phyloP scores from a whole-genome alignment of 345 rosid species.

The Luvunga scandens region DNA sequence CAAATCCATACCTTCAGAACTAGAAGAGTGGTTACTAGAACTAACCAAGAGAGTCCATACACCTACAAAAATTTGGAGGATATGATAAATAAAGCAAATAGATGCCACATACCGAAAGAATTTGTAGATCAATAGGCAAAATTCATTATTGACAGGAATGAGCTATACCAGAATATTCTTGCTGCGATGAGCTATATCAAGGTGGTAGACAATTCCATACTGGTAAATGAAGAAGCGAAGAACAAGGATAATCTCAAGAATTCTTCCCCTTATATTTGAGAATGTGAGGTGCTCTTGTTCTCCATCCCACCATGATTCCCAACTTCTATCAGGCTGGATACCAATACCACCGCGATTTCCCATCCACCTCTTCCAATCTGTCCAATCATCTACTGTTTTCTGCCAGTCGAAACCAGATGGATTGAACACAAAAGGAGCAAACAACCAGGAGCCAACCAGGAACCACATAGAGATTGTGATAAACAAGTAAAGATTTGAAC shows the following conservation, averaged over 20 bases:
- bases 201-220: slow-evolving; percentile 96
- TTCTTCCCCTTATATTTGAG: slow-evolving; percentile 64
- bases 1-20: slow-evolving; percentile 67
- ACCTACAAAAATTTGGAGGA: slow-evolving; percentile 41
- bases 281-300: slow-evolving; percentile 83
- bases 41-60: slow-evolving; percentile 86
- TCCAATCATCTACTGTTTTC: slow-evolving; percentile 94
- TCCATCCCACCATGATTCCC: slow-evolving; percentile 99
- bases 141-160: background rate
- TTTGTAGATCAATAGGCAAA: background rate
- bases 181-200: slow-evolving; percentile 66
- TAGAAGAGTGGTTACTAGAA: slow-evolving; percentile 57
- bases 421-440: slow-evolving; percentile 91
- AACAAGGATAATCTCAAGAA: slow-evolving; percentile 74
- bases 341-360: slow-evolving; percentile 94
- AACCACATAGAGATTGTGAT: slow-evolving; percentile 91
- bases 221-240: slow-evolving; percentile 85
- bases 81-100: background rate
- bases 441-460: slow-evolving; percentile 89
- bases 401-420: slow-evolving; percentile 99
- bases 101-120: background rate
- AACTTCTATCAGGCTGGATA: slow-evolving; percentile 59
- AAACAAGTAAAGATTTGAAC: slow-evolving; percentile 63
- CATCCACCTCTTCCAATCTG: slow-evolving; percentile 99
- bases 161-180: slow-evolving; percentile 59